Conservation (phyloP, 1,139 yeast genomes). For the Yarrowia galli region DNA sequence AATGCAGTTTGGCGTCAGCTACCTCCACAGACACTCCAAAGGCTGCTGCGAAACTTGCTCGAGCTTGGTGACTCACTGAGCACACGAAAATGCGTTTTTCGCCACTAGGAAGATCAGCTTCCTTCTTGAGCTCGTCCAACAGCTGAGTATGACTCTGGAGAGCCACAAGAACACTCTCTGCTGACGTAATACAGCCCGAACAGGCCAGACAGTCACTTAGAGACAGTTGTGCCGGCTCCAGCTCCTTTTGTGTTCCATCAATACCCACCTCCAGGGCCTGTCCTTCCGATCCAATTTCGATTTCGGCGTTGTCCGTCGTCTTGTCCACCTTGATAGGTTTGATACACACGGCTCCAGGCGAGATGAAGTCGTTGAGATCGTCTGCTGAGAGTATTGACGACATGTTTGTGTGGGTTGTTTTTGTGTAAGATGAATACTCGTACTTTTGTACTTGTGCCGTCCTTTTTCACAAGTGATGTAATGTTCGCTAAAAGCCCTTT, state of each 20-base stretch:
- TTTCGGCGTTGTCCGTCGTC: slow-evolving; percentile 57
- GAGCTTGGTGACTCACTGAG: slow-evolving; percentile 83
- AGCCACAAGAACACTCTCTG: slow-evolving; percentile 90
- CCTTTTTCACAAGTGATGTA: too few species aligned
- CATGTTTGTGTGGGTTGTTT: slow-evolving; percentile 55
- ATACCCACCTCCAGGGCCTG: slow-evolving; percentile 72
- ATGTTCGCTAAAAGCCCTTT: too few species aligned
- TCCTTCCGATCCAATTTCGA: slow-evolving; percentile 71
- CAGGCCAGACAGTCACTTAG: slow-evolving; percentile 95
- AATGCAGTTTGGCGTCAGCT: slow-evolving; percentile 67
- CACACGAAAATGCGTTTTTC: slow-evolving; percentile 63
- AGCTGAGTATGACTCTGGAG: slow-evolving; percentile 88
- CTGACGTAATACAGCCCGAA: slow-evolving; percentile 95
- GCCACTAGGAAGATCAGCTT: slow-evolving; percentile 43
- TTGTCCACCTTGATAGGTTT: slow-evolving; percentile 71
- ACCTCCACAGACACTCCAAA: slow-evolving; percentile 60
- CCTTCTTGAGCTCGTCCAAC: slow-evolving; percentile 61
- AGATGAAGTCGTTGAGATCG: slow-evolving; percentile 90
- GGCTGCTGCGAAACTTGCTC: slow-evolving; percentile 82
- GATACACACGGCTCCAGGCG: slow-evolving; percentile 94
- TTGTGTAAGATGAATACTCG: not conserved
- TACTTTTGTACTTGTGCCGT: too few species aligned
- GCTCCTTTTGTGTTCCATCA: slow-evolving; percentile 60
- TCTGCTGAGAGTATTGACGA: slow-evolving; percentile 87
- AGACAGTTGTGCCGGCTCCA: slow-evolving; percentile 86